Evolutionary conservation across 257 asterid species (phyloP), one percentile per base, ranked within the genome.

Genomic region (Echites panduratus): DNA sequence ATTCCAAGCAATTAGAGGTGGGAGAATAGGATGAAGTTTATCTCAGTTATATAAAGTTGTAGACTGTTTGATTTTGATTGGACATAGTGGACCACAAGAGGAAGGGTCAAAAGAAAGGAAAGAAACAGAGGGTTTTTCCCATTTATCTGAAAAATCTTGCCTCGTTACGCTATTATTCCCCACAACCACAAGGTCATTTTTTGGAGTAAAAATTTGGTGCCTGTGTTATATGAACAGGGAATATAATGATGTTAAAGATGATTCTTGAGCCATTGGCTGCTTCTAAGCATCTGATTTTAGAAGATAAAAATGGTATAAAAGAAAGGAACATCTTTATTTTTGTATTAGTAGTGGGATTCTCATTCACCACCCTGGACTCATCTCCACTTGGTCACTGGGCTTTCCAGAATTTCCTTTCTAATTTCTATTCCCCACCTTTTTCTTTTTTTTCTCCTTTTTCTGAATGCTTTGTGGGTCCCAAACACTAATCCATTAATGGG

Each of bases 311-410:
- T 56, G 70, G 77, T 56, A 69, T 73, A 84, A 63, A 79, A 56
- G 27, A 69, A 35, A 77, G 74, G 71, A 82, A 82, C 79, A 79
- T 70, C 79, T 82, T 43, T 53, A 53, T 77, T 81, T 78, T 71
- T 62, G 80, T 49, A 73, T 82, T 80, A 86, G 85, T 79, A 77
- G 97, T 88, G 93, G 91, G 89, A 87, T 91, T 89, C 96, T 88
- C 77, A 82, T 88, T 88, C 90, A 86, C 83, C 85, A 82, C 78
- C 83, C 38, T 32, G 38, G 76, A 74, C 78, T 79, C 78, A 76
- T 77, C 78, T 56, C 78, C 70, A 53, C 67, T 75, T 27, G 45
- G 66, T 71, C 70, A 73, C 75, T 77, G 74, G 71, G 66, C 73
- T 77, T 57, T 48, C 44, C 45, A 70, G 77, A 57, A 79, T 81